Percentiles rank a stretch among this genome's conserved stretches.
phyloP scores from a whole-genome alignment of 495 filamentous ascomycete species.

The Penicillium taxi region DNA sequence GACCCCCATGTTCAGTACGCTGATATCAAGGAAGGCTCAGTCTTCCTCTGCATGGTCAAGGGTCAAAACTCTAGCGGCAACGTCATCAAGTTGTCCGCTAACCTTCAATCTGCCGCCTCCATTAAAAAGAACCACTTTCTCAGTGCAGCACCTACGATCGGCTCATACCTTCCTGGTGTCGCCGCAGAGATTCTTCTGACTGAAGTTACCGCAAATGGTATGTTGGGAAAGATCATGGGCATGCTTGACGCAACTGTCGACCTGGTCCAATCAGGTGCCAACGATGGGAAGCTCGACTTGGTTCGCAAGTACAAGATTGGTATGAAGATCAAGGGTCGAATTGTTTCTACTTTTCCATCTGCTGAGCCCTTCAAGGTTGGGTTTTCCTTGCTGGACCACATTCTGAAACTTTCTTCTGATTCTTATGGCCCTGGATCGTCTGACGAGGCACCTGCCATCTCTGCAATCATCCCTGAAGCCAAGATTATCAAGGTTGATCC shows the following conservation, averaged over 20 bases:
- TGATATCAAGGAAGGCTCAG: conserved; percentile 66
- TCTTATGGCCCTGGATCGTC: conserved; percentile 34
- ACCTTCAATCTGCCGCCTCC: conserved; percentile 55
- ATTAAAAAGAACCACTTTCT: conserved; percentile 65
- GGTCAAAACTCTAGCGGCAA: conserved; percentile 70
- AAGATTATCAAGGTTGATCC: conserved; percentile 71
- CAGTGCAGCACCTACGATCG: conserved; percentile 71
- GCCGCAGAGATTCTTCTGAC: conserved; percentile 79
- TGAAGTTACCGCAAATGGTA: conserved; percentile 52
- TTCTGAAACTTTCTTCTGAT: conserved; percentile 56
- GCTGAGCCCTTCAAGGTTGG: conserved; percentile 75
- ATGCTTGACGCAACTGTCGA: conserved; percentile 84
- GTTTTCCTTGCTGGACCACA: conserved; percentile 76
- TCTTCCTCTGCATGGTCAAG: conserved; percentile 74
- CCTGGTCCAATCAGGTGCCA: conserved; percentile 72
- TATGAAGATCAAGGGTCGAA: conserved; percentile 73
- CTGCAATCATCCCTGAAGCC: conserved; percentile 64
- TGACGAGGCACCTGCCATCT: conserved; percentile 57
- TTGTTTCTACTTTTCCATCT: conserved; percentile 75
- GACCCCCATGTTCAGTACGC: conserved; percentile 49
- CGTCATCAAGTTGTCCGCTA: conserved; percentile 77
- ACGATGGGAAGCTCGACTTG: conserved; percentile 55
- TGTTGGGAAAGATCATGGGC: conserved; percentile 86
- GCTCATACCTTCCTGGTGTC: conserved; percentile 82
- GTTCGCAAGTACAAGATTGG: conserved; percentile 70